These are phyloP conservation scores for Artemisia tridentata DNA, from an alignment of 129 eudicot genomes.

Conservation along the genomic window DNA sequence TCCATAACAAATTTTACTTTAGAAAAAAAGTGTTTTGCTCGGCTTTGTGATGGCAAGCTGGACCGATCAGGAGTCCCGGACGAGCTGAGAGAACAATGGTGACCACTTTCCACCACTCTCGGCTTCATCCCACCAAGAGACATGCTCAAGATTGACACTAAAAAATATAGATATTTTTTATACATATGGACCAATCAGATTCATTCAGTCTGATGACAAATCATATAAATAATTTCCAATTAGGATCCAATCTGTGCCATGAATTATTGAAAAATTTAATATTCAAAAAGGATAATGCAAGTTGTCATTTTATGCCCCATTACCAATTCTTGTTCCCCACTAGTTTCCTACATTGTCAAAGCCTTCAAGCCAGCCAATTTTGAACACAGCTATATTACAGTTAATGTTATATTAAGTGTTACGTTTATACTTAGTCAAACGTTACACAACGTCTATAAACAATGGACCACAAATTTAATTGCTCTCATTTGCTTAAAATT, in stretches of 20 bases:
- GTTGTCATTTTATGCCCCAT: slow-evolving; percentile 11
- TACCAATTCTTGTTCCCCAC: slow-evolving; percentile 6
- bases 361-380: slow-evolving; percentile 13
- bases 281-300: background rate
- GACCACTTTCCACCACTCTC: background rate
- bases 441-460: background rate
- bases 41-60: no score
- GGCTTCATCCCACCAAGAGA: no score
- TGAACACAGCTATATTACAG: slow-evolving; percentile 8
- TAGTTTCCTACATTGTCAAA: background rate
- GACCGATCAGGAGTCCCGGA: no score
- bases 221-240: background rate
- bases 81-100: background rate
- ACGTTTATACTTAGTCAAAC: background rate
- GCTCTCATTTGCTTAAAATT: no score
- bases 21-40: no score
- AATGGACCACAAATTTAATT: no score
- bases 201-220: background rate
- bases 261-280: background rate
- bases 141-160: no score
- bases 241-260: background rate
- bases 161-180: no score
- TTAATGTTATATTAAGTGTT: background rate
- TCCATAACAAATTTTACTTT: no score
- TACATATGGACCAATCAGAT: no score